These are phyloP conservation scores for Mycena latifolia DNA, from an alignment of 768 basidiomycete species.

Conservation along the genomic window DNA sequence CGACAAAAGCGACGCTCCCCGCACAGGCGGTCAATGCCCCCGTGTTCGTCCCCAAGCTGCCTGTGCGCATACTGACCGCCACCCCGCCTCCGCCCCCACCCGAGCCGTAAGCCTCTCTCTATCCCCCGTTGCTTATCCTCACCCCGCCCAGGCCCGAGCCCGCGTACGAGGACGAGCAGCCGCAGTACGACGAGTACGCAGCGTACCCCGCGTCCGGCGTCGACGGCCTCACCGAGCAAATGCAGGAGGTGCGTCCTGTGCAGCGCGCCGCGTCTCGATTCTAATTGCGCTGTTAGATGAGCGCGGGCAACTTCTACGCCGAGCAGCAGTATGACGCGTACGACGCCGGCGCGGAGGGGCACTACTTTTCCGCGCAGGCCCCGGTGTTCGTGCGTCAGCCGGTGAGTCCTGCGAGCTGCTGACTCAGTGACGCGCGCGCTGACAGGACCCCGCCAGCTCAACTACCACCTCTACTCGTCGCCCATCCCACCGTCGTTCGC, in stretches of 20 bases:
- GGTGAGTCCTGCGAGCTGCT: constrained; percentile 52
- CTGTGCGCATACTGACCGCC: constrained; percentile 45
- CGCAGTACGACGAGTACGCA: constrained; percentile 44
- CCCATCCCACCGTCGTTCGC: constrained; percentile 69
- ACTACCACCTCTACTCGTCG: constrained; percentile 93
- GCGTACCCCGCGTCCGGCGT: constrained; percentile 39
- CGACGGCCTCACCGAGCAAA: constrained; percentile 45
- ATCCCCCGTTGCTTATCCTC: background rate
- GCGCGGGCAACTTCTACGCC: constrained; percentile 39
- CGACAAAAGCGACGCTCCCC: constrained; percentile 52
- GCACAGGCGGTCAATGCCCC: constrained; percentile 86
- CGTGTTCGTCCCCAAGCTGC: constrained; percentile 82
- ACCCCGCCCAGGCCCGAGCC: constrained; percentile 18
- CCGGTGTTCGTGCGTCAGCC: constrained; percentile 75
- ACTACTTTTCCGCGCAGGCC: constrained; percentile 55
- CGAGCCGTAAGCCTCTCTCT: constrained; percentile 36
- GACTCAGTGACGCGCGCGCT: constrained; percentile 6
- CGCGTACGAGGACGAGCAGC: constrained; percentile 34
- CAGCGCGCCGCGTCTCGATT: background rate
- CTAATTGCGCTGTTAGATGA: constrained; percentile 31
- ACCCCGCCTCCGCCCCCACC: constrained; percentile 45
- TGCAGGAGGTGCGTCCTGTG: constrained; percentile 44
- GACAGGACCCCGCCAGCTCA: constrained; percentile 70
- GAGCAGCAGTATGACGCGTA: constrained; percentile 50
- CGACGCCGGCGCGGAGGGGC: constrained; percentile 49